Evolutionary conservation across 75 land plant species (phyloP), one percentile per base, ranked within the genome.

Genomic region (Pinus taeda): DNA sequence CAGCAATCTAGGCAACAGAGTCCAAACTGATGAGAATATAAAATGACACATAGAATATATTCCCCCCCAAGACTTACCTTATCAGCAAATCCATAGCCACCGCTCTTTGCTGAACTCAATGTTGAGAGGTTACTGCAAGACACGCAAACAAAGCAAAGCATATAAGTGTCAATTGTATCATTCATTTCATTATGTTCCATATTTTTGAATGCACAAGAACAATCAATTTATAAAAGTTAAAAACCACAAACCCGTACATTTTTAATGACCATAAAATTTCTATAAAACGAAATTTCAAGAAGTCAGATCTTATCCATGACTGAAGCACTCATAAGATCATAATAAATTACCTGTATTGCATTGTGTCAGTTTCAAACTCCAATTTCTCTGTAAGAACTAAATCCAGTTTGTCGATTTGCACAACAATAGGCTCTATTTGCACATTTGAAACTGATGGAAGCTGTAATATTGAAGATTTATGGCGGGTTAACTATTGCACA

Each of bases 31-130:
- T n/a, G 42, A 9, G n/a, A 69, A 42, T 20, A 39, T 8, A 39
- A 69, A n/a, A 69, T 39, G 45, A 20, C 45, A 67, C 45, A 7
- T 20, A 69, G 9, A 69, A 18, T 6, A 69, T 37, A 42, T 8
- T 42, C 7, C 37, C 37, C 37, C 36, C 22, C 20, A 21, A 60
- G 45, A 60, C 75, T 77, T 59, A 95, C 99, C 98, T 95, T 94
- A 76, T 97, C 99, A 64, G 99, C 95, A 87, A 88, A 97, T 66
- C 99, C 99, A 88, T 97, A 97, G 71, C 99, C 90, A 57, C 86
- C 84, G 74, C 95, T 89, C 77, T 91, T 97, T 60, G 82, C 78
- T 17, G 92, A 49, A 59, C 81, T 81, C 21, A 87, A 70, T 20
- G 91, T 59, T 36, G 88, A 60, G 24, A 67, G 83, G n/a, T 75